Evolutionary conservation across 306 rosid genomes (phyloP).

Genomic region (Adenanthera pavonina): DNA sequence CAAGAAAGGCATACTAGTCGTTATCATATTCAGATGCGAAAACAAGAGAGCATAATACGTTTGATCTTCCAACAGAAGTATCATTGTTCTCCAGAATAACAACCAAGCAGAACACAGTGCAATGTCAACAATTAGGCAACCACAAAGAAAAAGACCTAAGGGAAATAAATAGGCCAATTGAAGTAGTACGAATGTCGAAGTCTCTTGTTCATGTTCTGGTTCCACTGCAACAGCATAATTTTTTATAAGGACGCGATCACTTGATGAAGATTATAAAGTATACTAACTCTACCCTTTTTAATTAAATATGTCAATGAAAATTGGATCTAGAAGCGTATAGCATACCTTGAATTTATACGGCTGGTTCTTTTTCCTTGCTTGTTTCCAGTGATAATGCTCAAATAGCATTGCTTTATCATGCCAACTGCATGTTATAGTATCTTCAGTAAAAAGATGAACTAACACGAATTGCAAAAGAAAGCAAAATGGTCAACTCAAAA

Average conservation of each 20-base stretch:
- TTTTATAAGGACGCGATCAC: slow-evolving; percentile 18
- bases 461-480: not conserved
- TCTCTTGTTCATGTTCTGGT: slow-evolving; percentile 70
- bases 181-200: slow-evolving; percentile 68
- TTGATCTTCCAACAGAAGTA: slow-evolving; percentile 5
- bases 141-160: slow-evolving; percentile 43
- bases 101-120: slow-evolving; percentile 36
- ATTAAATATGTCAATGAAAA: slow-evolving; percentile 8
- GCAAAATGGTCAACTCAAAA: not conserved
- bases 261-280: slow-evolving; percentile 32
- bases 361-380: slow-evolving; percentile 71
- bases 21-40: not conserved
- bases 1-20: not conserved
- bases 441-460: slow-evolving; percentile 22
- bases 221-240: slow-evolving; percentile 75
- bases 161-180: slow-evolving; percentile 85
- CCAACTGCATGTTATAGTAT: slow-evolving; percentile 63
- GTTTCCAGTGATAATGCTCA: slow-evolving; percentile 93
- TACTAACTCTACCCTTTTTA: not conserved
- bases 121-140: slow-evolving; percentile 20
- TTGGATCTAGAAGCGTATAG: not conserved
- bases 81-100: slow-evolving; percentile 34
- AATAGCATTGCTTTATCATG: slow-evolving; percentile 81
- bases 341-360: slow-evolving; percentile 71
- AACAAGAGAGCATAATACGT: slow-evolving; percentile 2